Percentiles rank a stretch among this genome's conserved stretches.
Conservation (phyloP, 129 eudicot species). For the Heracleum sosnowskyi region DNA sequence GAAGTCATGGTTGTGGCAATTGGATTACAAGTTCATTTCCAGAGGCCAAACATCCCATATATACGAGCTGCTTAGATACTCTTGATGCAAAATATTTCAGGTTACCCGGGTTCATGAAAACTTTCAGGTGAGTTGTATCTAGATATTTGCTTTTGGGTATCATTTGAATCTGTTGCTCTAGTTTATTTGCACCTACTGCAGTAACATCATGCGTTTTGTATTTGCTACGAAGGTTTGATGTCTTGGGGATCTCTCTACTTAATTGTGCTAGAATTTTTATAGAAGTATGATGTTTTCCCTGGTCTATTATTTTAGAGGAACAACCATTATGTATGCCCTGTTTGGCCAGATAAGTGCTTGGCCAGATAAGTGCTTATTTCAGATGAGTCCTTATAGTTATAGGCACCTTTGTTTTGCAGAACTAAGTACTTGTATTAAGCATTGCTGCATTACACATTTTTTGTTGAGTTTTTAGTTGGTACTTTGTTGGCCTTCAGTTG, state of each 20-base stretch:
- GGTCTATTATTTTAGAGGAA: not conserved
- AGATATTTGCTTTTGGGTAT: not conserved
- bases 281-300: not conserved
- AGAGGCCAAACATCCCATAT: conserved; percentile 11
- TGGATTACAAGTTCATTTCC: conserved; percentile 23
- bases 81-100: too few species aligned
- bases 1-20: conserved; percentile 16
- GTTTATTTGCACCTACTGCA: not conserved
- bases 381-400: not conserved
- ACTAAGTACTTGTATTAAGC: not conserved
- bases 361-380: not conserved
- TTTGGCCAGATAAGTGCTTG: not conserved
- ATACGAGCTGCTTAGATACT: conserved; percentile 8
- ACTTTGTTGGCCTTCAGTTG: not conserved
- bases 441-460: not conserved
- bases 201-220: not conserved
- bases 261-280: not conserved
- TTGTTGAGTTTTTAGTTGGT: not conserved
- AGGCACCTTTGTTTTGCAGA: not conserved
- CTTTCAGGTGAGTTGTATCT: conserved; percentile 58
- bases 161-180: not conserved
- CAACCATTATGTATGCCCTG: not conserved
- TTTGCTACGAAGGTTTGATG: not conserved
- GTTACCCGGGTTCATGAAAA: conserved; percentile 89
- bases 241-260: not conserved